phyloP scores from a whole-genome alignment of 306 rosid genomes.

The Bauhinia variegata region DNA sequence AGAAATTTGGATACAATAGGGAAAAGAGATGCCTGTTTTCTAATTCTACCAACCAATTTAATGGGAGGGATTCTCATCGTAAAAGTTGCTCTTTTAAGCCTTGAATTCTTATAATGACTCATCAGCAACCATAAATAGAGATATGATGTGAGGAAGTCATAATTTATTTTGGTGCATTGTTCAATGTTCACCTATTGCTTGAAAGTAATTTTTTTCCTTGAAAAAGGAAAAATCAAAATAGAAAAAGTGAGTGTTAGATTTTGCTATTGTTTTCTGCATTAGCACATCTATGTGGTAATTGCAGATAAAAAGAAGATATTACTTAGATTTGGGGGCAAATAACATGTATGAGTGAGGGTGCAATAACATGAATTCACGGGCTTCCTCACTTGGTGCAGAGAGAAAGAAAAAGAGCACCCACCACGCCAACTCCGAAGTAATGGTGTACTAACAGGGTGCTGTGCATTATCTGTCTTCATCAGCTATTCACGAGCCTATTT shows the following conservation, averaged over 20 bases:
- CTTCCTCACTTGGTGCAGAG: conserved; percentile 45
- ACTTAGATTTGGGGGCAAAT: conserved; percentile 33
- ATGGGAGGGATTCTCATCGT: conserved; percentile 16
- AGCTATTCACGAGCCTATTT: conserved; percentile 74
- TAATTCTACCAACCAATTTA: conserved; percentile 32
- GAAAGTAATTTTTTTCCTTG: conserved; percentile 6
- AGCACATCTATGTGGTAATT: neutral
- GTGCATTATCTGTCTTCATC: conserved; percentile 44
- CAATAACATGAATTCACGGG: conserved; percentile 69
- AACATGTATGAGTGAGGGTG: conserved; percentile 28
- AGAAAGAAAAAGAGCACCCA: conserved; percentile 47
- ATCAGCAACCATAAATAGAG: conserved; percentile 39
- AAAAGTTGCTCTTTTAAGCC: conserved; percentile 16
- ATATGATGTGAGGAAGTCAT: conserved; percentile 6
- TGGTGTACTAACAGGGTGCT: conserved; percentile 44
- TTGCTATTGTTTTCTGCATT: neutral
- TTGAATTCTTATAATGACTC: conserved; percentile 36
- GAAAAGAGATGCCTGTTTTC: conserved; percentile 17
- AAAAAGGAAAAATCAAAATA: neutral
- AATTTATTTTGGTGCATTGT: conserved; percentile 22
- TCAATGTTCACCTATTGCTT: conserved; percentile 35
- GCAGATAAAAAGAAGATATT: conserved; percentile 12
- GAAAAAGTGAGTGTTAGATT: neutral
- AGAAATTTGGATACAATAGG: conserved; percentile 2
- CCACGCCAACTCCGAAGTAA: conserved; percentile 51